A percentile compares a stretch with the other conserved stretches of the same genome.
phyloP scores from a whole-genome alignment of 164 flowering plant species.

The Macadamia tetraphylla region DNA sequence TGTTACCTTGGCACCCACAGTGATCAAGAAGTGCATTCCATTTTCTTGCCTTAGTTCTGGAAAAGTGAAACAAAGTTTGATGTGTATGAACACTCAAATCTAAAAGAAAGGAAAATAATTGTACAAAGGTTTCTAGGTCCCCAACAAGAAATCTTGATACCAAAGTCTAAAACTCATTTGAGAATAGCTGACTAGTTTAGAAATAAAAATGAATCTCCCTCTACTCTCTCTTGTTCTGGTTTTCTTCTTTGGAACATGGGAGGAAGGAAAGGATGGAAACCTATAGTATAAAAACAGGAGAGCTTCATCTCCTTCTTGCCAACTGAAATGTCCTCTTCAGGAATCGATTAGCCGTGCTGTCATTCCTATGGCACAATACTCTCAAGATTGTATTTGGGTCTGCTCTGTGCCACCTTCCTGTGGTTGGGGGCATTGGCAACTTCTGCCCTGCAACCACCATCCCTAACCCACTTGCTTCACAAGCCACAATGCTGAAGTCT shows the following conservation, averaged over 20 bases:
- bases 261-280: neutral
- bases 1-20: too few species aligned
- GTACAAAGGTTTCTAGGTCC: neutral
- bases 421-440: conserved; percentile 89
- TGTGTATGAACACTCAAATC: neutral
- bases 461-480: conserved; percentile 63
- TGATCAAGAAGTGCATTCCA: too few species aligned
- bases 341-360: conserved; percentile 58
- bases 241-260: neutral
- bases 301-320: conserved; percentile 54
- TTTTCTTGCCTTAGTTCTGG: too few species aligned
- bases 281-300: too few species aligned
- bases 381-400: conserved; percentile 93
- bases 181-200: neutral
- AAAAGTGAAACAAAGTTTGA: too few species aligned
- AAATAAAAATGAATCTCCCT: neutral
- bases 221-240: neutral
- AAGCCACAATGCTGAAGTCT: conserved; percentile 71
- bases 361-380: conserved; percentile 80
- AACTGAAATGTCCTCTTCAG: conserved; percentile 78
- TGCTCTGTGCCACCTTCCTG: conserved; percentile 76
- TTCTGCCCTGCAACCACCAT: conserved; percentile 42
- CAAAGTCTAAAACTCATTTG: neutral
- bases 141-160: neutral
- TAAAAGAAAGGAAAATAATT: neutral